Evolutionary conservation across 2,329 filamentous ascomycete genomes (phyloP), one percentile per base, ranked within the genome.

Genomic region (Aureobasidium sp.): DNA sequence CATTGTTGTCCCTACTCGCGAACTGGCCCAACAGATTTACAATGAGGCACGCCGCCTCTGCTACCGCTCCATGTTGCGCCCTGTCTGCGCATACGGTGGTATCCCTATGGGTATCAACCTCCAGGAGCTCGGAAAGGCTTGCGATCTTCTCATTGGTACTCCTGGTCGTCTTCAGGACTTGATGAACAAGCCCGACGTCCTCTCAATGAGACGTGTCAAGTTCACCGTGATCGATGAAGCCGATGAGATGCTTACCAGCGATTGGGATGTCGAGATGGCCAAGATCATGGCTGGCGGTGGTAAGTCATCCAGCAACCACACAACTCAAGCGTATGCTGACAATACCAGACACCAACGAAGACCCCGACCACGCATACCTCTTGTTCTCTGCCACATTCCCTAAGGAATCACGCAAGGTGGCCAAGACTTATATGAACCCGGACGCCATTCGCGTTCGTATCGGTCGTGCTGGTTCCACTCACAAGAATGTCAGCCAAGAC

Each of bases 371-470:
- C 66, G 78, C 79, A 8, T 86, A 84, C 73, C 81, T 96, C 75
- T 88, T 99, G 78, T 97, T 97, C 73, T 96, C 91, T 0, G 94
- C 94, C 0, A 97, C 94, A 0, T 97, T 99, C 74, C 90, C 92
- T 44, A 91, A 89, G 76, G 78, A 78, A 0, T 85, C 90, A 65
- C 90, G 91, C 34, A 81, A 87, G 29, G 77, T 97, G 14, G 93
- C 92, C 11, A 85, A 84, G 62, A 81, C 88, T 32, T 89, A 92
- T 69, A 83, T 99, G 62, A 80, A 87, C 0, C 79, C 84, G 11
- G 85, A 90, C 45, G 86, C 91, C 68, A 81, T 95, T 55, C 89
- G 89, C 27, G 86, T 99, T 73, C 88, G 86, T 47, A 89, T 97
- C 65, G 94, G 94, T 34, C 90, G 93, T 68, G 85, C 91, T 30